Base-by-base conservation (phyloP, 768 basidiomycete species). In the Suillus occidentalis region DNA sequence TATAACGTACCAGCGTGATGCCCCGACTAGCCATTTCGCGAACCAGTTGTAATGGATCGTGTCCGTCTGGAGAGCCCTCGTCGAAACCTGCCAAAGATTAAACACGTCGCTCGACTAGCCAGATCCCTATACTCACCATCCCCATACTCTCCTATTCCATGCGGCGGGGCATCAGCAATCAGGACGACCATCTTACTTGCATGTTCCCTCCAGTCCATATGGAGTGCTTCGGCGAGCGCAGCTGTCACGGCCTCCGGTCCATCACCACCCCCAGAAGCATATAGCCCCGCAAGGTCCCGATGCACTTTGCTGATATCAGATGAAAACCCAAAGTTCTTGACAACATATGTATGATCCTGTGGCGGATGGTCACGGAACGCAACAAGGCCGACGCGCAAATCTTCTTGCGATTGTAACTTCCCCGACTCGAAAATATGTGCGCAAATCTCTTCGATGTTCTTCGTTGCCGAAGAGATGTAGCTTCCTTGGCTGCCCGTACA, bases 201-300 rank as follows among this genome's bases (percentile, higher is more conserved):
- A 55, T 85, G 78, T 58, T 84, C 82, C 71, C 97, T 84, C 97
- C 97, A 99, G 13, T 94, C 90, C 88, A 99, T 91, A 62, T 88
- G 87, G 72, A 95, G 71, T 10, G 90, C 89, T 73, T 96, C 95
- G 1, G 87, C 89, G 74, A 99, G 79, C 20, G 91, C 97, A 3
- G 97, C 95, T 0, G 97, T 99, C 66, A 98, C 93, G 16, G 96
- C 97, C 76, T 99, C 97, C 0, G 97, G 97, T 0, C 97, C 97
- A 81, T 97, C 97, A 14, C 94, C 93, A 13, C 94, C 94, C 16
- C 94, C 94, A 13, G 89, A 90, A 37, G 95, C 95, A 78, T 94
- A 95, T 68, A 97, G 80, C 20, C 85, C 83, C 53, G 92, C 90
- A 49, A 99, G 82, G 74, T 95, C 86, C 70, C 84, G 88, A 70